phyloP scores from a whole-genome alignment of 768 basidiomycete genomes.

The Hericium erinaceus region DNA sequence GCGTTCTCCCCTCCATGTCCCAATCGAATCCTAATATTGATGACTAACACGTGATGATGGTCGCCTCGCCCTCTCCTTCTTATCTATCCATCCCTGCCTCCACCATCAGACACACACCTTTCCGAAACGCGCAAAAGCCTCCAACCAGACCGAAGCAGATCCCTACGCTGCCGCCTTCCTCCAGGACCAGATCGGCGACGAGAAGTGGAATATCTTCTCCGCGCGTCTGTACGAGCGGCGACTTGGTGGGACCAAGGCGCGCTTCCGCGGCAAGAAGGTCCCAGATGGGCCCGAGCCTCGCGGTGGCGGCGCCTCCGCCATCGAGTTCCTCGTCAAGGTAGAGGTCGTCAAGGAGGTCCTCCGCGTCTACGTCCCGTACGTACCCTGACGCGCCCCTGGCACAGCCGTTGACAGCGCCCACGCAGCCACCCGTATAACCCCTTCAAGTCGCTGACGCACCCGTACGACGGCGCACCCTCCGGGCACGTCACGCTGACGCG shows the following conservation, averaged over 20 bases:
- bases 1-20: background rate
- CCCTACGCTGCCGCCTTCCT: constrained; percentile 37
- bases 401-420: background rate
- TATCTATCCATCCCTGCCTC: background rate
- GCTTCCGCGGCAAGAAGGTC: constrained; percentile 18
- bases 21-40: background rate
- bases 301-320: constrained; percentile 27
- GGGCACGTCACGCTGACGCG: constrained; percentile 39
- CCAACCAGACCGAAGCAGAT: constrained; percentile 19
- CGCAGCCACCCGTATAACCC: constrained; percentile 44
- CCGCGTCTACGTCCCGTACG: constrained; percentile 40
- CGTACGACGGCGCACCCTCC: constrained; percentile 27
- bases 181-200: constrained; percentile 33
- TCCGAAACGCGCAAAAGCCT: constrained; percentile 14
- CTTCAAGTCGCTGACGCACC: constrained; percentile 37
- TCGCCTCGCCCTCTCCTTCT: background rate
- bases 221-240: constrained; percentile 39
- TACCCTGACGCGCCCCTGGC: constrained; percentile 7
- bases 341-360: constrained; percentile 42
- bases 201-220: constrained; percentile 37
- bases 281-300: constrained; percentile 17
- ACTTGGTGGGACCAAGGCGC: constrained; percentile 29
- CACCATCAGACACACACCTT: constrained; percentile 14
- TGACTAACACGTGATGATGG: background rate
- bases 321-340: constrained; percentile 45